phyloP scores from a whole-genome alignment of 306 rosid genomes.

The Lagenaria siceraria region DNA sequence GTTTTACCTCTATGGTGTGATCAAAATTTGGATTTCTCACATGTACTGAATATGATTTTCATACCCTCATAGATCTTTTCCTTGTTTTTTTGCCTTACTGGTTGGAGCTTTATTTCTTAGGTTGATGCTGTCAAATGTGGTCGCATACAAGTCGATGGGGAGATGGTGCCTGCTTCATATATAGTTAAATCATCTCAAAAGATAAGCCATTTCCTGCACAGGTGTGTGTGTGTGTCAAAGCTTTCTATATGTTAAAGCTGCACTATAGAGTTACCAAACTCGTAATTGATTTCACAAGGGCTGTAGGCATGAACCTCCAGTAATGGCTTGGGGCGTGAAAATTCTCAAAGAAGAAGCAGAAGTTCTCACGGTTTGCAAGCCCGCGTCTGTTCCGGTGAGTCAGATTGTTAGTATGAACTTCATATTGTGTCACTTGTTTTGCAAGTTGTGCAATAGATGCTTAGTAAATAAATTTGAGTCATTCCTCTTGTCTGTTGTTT shows the following conservation, averaged over 20 bases:
- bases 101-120: constrained; percentile 15
- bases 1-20: not conserved
- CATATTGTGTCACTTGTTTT: not conserved
- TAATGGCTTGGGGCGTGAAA: constrained; percentile 48
- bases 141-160: constrained; percentile 42
- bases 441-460: not conserved
- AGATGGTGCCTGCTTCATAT: constrained; percentile 33
- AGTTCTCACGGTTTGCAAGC: constrained; percentile 68
- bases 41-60: not conserved
- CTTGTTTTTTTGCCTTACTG: not conserved
- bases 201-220: constrained; percentile 77
- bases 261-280: constrained; percentile 13
- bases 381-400: constrained; percentile 85
- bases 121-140: constrained; percentile 46
- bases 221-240: constrained; percentile 26
- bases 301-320: constrained; percentile 90
- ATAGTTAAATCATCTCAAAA: constrained; percentile 58
- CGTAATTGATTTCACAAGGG: constrained; percentile 17
- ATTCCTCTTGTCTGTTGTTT: not conserved
- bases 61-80: not conserved
- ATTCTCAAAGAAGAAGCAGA: constrained; percentile 47
- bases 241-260: not conserved
- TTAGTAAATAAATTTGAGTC: not conserved
- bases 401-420: not conserved
- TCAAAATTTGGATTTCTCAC: not conserved